Evolutionary conservation across 192 early-diverging fungal species (phyloP).

Genomic region (Coemansia sp.): DNA sequence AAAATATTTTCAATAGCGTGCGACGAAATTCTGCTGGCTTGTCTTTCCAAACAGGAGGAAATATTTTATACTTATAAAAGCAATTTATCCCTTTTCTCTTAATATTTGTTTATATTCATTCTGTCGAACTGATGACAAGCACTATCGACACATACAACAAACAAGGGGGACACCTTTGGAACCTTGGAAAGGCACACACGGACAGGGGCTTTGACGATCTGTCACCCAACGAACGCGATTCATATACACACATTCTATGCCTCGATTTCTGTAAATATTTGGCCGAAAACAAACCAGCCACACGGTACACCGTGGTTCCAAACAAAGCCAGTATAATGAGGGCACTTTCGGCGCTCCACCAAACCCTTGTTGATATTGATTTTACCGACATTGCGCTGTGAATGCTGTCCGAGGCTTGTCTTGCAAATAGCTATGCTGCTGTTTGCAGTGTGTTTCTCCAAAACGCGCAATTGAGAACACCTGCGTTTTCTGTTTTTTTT

Average conservation of each 20-base stretch:
- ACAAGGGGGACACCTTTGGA: background rate
- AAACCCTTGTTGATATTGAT: slow-evolving; percentile 7
- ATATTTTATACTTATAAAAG: background rate
- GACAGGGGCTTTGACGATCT: slow-evolving; percentile 7
- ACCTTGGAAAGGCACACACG: background rate
- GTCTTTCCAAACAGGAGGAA: too few species aligned
- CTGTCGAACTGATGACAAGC: background rate
- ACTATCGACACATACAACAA: background rate
- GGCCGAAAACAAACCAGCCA: background rate
- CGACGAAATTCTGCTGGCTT: too few species aligned
- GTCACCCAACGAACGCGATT: slow-evolving; percentile 2
- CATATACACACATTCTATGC: background rate
- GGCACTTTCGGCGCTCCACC: background rate
- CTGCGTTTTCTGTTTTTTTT: too few species aligned
- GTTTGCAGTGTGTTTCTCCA: too few species aligned
- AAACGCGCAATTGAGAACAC: too few species aligned
- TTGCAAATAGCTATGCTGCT: too few species aligned
- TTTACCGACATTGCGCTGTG: slow-evolving; percentile 4
- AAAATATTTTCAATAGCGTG: too few species aligned
- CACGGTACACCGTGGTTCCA: slow-evolving; percentile 7
- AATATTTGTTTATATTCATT: background rate
- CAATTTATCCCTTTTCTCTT: background rate
- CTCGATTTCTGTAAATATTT: slow-evolving; percentile 7
- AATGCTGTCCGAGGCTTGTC: background rate
- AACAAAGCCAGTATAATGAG: slow-evolving; percentile 9